phyloP scores from a whole-genome alignment of 2,329 filamentous ascomycete species.

The Sclerotinia spermophila region DNA sequence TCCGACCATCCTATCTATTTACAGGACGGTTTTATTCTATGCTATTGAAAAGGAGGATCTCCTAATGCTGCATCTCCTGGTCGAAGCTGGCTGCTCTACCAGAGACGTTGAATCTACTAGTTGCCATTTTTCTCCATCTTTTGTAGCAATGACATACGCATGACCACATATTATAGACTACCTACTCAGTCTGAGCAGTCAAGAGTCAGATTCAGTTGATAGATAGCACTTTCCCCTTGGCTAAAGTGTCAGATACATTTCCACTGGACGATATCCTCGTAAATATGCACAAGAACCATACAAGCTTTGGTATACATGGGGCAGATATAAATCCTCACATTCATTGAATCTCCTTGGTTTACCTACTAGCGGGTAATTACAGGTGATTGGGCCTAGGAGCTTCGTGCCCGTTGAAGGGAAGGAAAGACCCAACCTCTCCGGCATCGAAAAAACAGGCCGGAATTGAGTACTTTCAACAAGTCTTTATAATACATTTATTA shows the following conservation, averaged over 20 bases:
- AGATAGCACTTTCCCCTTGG: not conserved
- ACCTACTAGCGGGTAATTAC: not conserved
- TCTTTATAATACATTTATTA: too few species aligned
- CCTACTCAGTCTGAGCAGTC: not conserved
- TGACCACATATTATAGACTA: not conserved
- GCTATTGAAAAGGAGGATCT: not conserved
- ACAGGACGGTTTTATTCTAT: not conserved
- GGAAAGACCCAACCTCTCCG: not conserved
- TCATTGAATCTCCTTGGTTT: fast-evolving
- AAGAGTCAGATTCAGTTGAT: not conserved
- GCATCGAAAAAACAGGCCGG: too few species aligned
- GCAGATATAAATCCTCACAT: not conserved
- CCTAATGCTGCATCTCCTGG: not conserved
- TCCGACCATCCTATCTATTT: not conserved
- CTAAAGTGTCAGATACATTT: not conserved
- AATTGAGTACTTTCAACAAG: too few species aligned
- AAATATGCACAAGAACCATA: not conserved
- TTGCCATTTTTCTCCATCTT: not conserved
- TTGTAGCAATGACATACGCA: not conserved
- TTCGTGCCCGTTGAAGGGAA: not conserved
- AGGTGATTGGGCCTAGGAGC: not conserved
- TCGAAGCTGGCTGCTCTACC: not conserved
- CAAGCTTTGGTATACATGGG: not conserved
- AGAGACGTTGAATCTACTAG: too few species aligned
- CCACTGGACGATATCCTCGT: not conserved